Percentiles rank a stretch among this genome's conserved stretches.
Evolutionary conservation across 2,329 filamentous ascomycete genomes (phyloP).

Genomic region (Fusarium phyllophilum): DNA sequence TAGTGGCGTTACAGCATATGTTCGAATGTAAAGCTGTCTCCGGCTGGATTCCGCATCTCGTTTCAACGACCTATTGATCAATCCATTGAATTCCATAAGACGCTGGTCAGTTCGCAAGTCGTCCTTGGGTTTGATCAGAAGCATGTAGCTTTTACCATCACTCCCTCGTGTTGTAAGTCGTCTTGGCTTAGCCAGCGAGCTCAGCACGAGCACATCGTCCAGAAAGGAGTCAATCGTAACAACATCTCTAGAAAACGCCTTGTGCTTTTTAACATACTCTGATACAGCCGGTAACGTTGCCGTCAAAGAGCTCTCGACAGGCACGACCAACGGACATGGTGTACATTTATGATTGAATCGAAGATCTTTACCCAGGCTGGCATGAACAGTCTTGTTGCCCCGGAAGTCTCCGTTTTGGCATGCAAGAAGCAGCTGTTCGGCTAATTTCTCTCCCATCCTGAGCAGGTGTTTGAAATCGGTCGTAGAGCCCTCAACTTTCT

Average conservation of each 20-base stretch:
- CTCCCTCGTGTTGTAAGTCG: conserved; percentile 89
- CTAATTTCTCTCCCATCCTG: conserved; percentile 81
- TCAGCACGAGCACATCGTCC: conserved; percentile 89
- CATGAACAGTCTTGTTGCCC: conserved; percentile 71
- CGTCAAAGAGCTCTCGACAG: conserved; percentile 84
- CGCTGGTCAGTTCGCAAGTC: conserved; percentile 97
- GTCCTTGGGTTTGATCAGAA: conserved; percentile 97
- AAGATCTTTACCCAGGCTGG: conserved; percentile 81
- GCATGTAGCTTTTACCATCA: conserved; percentile 87
- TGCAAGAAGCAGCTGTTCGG: conserved; percentile 81
- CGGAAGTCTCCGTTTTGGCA: conserved; percentile 82
- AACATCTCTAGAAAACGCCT: conserved; percentile 86
- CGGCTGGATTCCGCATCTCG: conserved; percentile 90
- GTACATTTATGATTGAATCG: conserved; percentile 86
- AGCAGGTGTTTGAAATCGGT: conserved; percentile 78
- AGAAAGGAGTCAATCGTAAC: conserved; percentile 83
- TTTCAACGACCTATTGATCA: conserved; percentile 96
- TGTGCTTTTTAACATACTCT: conserved; percentile 79
- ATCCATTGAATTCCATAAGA: conserved; percentile 98
- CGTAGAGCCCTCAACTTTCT: conserved; percentile 61
- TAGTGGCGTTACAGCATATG: conserved; percentile 94
- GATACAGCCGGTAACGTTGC: conserved; percentile 81
- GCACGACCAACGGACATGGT: conserved; percentile 87
- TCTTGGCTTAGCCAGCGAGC: conserved; percentile 90
- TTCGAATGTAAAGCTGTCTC: conserved; percentile 93